Base-by-base conservation (phyloP, 2,329 filamentous ascomycete species). In the Scleromitrula shiraiana region DNA sequence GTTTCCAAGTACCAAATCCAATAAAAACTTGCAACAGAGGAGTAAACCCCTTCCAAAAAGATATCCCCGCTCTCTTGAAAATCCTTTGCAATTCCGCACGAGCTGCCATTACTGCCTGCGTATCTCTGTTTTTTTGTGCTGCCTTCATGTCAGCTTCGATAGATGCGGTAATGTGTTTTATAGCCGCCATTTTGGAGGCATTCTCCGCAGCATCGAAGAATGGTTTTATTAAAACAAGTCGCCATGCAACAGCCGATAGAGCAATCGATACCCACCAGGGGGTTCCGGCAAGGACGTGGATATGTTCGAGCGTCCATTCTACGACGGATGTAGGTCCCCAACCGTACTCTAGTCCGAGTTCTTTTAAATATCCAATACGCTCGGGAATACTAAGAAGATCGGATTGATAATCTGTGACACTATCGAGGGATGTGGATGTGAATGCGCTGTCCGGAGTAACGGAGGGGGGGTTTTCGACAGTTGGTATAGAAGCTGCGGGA, bases 341-440 rank as follows among this genome's bases (percentile, higher is more conserved):
- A 62, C 91, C 89, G 61, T 84, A 97, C 59, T 97, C 87, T 19
- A 98, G 71, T 3, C 93, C 93, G 9, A 97, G 72, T 6, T 80
- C 75, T 57, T 86, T 79, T 50, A 98, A 72, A 62, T 90, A 96
- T 53, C 93, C 93, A 50, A 95, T 78, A 42, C 80, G 73, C 61
- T 91, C 85, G 8, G 61, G 60, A 4, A 58, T 41, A 23, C 50
- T 42, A 3, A 60, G 49, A 5, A 53, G 46, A 30, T 56, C 53
- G 9, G 47, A 39, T 12, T 49, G 40, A 23, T 59, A 42, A 9
- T 60, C 59, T 15, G 54, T 52, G 6, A 44, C 46, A 24, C 47
- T 44, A 29, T 61, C 53, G 17, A 62, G 50, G 30, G 56, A 53
- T 12, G 56, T 46, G 24, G 40, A 39, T 29, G 36, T 35, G 29